Percentiles rank a stretch among this genome's conserved stretches.
Conservation (phyloP, 176 grass and related monocot genomes). For the Eragrostis curvula region DNA sequence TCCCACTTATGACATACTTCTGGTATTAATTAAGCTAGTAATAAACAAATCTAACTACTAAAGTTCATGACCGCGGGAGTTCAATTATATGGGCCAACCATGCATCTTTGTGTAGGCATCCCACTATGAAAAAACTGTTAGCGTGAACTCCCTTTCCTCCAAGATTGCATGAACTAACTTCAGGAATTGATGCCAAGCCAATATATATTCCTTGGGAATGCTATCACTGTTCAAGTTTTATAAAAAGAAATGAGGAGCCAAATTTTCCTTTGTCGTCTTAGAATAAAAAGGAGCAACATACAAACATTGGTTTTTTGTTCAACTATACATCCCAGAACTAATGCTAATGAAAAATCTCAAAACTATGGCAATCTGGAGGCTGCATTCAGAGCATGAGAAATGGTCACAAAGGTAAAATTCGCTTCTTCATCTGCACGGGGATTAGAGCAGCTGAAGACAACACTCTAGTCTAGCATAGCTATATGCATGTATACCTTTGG, state of each 20-base stretch:
- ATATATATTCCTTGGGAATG: not conserved
- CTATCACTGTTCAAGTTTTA: not conserved
- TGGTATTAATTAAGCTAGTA: constrained; percentile 10
- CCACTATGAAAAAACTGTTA: constrained; percentile 9
- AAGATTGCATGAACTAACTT: not conserved
- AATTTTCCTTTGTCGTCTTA: constrained; percentile 8
- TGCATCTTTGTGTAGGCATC: constrained; percentile 24
- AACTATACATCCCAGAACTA: not conserved
- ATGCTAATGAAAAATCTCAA: constrained; percentile 21
- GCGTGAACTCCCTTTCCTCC: not conserved
- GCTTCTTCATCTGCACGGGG: not conserved
- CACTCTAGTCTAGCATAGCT: not conserved
- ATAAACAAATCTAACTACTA: constrained; percentile 12
- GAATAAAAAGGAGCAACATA: not conserved
- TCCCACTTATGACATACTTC: not conserved
- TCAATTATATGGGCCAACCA: constrained; percentile 24
- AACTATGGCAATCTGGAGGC: not conserved
- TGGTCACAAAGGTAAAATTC: not conserved
- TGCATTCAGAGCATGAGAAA: not conserved
- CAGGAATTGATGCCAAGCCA: constrained; percentile 11
- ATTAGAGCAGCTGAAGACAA: not conserved
- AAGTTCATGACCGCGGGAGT: not conserved
- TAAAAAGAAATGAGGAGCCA: constrained; percentile 25
- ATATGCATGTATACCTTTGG: not conserved
- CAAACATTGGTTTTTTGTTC: not conserved